A percentile compares a stretch with the other conserved stretches of the same genome.
Conservation (phyloP, 2,329 filamentous ascomycete species). For the Pseudogymnoascus sp. region DNA sequence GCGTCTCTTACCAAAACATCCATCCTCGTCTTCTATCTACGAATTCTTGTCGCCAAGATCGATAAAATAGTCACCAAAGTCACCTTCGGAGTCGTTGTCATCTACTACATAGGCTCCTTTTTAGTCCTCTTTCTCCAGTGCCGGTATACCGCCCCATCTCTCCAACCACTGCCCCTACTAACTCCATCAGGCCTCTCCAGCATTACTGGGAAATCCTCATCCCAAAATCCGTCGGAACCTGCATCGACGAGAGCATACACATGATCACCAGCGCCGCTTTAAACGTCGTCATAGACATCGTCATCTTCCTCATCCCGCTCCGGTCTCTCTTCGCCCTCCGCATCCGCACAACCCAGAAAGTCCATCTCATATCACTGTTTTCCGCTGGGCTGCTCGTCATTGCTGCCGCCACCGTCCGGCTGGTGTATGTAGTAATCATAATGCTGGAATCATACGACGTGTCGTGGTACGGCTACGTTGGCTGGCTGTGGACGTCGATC, state of each 20-base stretch:
- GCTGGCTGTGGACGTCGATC: not conserved
- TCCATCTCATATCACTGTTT: not conserved
- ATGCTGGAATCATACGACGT: not conserved
- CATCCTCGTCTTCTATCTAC: slow-evolving; percentile 11
- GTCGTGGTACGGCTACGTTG: not conserved
- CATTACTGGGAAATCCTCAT: slow-evolving; percentile 1
- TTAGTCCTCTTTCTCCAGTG: slow-evolving; percentile 7
- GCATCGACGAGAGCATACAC: not conserved
- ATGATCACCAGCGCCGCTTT: not conserved
- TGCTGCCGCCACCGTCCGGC: not conserved
- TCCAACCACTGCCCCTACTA: not conserved
- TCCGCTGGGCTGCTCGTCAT: not conserved
- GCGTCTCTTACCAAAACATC: slow-evolving; percentile 10
- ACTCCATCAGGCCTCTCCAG: not conserved
- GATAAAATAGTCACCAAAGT: not conserved
- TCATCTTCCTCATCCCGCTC: slow-evolving; percentile 6
- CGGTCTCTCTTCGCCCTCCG: slow-evolving; percentile 1
- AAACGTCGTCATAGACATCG: not conserved
- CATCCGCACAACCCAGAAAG: slow-evolving; percentile 4
- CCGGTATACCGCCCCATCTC: not conserved
- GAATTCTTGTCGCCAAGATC: slow-evolving; percentile 5
- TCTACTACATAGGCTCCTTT: not conserved
- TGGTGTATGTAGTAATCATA: not conserved
- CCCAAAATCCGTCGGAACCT: not conserved
- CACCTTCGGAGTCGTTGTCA: not conserved